Evolutionary conservation across 139 green algal genomes (phyloP).

Genomic region (Trebouxia sp.): DNA sequence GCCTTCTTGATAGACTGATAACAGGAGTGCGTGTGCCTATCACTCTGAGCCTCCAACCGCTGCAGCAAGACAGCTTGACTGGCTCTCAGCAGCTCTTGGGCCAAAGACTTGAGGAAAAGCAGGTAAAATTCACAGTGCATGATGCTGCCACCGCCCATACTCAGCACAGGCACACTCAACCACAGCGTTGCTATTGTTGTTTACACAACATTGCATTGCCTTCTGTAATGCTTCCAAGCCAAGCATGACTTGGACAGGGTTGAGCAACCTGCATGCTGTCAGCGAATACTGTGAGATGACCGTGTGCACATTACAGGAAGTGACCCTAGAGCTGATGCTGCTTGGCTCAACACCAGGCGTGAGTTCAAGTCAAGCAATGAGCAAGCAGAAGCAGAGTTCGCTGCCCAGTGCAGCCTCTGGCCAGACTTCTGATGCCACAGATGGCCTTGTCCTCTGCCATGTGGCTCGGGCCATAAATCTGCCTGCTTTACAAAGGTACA

Average conservation of each 20-base stretch:
- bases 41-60: neutral
- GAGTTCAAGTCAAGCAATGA: neutral
- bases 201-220: too few relatives aligned
- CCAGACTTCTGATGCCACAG: too few relatives aligned
- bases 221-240: neutral
- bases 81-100: neutral
- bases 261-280: neutral
- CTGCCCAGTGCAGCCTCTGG: neutral
- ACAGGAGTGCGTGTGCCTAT: neutral
- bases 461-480: neutral
- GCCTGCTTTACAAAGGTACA: neutral
- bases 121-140: too few relatives aligned
- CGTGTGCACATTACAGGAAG: neutral
- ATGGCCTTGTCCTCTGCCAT: conserved; percentile 13
- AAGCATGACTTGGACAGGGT: neutral
- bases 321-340: conserved; percentile 27
- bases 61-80: neutral
- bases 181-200: too few relatives aligned
- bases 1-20: neutral
- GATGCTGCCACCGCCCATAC: too few relatives aligned
- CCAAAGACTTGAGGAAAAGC: neutral
- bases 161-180: too few relatives aligned
- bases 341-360: neutral
- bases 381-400: neutral
- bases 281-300: neutral